Evolutionary conservation across 2,329 filamentous ascomycete species (phyloP), one percentile per base, ranked within the genome.

Genomic region (Remersonia thermophila): DNA sequence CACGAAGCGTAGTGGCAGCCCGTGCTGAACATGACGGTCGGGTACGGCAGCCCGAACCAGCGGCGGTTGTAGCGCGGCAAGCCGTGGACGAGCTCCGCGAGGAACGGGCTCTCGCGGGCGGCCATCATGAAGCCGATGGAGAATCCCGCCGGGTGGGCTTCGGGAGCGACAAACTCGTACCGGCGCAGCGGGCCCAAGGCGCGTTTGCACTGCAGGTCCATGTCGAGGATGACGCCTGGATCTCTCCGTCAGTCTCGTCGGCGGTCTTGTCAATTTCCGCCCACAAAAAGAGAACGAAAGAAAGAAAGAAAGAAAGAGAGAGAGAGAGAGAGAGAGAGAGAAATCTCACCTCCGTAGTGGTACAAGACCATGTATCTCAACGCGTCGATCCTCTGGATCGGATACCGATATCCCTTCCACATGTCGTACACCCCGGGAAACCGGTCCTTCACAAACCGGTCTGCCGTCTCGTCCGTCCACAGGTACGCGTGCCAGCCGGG

Each of bases 21-120:
- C 1, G 60, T 61, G 41, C 57, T 61, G 42, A 62, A 62, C 60
- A 62, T 63, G 23, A 63, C 56, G 2, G 59, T 60, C 3, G 55
- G 44, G 33, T 63, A 62, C 0, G 59, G 57, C 23, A 62, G 40
- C 3, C 55, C 50, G 13, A 61, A 49, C 59, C 59, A 63, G n/a
- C 53, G 43, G 4, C 49, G 50, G 40, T 63, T 57, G 33, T 61
- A 62, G 0, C 42, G 40, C 1, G 46, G 41, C 1, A 62, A 48
- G 23, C 56, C 55, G 5, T 43, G 31, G 10, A 63, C 54, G 14
- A 61, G 41, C 16, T 53, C 43, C 5, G 48, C 44, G 5, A 62
- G 49, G 34, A 59, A 62, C 1, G 45, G 30, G 42, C 57, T 59
- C 15, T 48, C 45, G 35, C 51, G 51, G 34, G 48, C 50, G 5